Conservation (phyloP, 1,284 basidiomycete species). For the Apiotrichum montevideense region DNA sequence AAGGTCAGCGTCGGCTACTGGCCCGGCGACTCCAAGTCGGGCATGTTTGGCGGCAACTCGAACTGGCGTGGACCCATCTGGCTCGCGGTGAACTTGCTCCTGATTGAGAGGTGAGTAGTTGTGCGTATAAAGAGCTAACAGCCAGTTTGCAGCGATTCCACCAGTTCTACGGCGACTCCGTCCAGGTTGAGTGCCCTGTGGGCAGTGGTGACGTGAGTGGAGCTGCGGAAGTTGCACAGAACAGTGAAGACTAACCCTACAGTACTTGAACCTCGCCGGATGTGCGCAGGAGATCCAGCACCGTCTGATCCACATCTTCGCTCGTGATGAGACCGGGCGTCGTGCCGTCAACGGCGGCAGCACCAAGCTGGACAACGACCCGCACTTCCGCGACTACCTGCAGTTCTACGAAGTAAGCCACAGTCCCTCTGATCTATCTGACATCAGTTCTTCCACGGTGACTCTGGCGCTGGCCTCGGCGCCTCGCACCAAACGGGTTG, state of each 20-base stretch:
- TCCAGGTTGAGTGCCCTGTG: conserved; percentile 90
- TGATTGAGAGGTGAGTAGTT: conserved; percentile 11
- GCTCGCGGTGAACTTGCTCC: conserved; percentile 89
- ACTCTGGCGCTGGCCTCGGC: conserved; percentile 83
- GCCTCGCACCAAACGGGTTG: conserved; percentile 98
- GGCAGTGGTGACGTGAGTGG: conserved; percentile 69
- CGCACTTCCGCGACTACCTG: conserved; percentile 86
- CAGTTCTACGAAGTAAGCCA: conserved; percentile 36
- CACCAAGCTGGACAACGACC: conserved; percentile 78
- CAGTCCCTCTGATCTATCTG: neutral
- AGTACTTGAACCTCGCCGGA: conserved; percentile 82
- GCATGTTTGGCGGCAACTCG: conserved; percentile 87
- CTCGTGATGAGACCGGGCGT: conserved; percentile 74
- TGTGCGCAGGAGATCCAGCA: conserved; percentile 97
- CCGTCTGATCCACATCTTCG: conserved; percentile 91
- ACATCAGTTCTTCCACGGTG: conserved; percentile 79
- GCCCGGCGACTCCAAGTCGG: conserved; percentile 93
- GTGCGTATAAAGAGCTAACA: neutral
- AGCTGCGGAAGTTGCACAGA: too few relatives aligned
- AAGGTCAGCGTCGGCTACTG: conserved; percentile 91
- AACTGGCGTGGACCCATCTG: conserved; percentile 86
- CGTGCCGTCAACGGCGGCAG: conserved; percentile 89
- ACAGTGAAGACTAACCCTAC: neutral
- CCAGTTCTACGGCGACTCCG: conserved; percentile 85
- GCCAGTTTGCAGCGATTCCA: conserved; percentile 79